Percentiles rank a stretch among this genome's conserved stretches.
phyloP scores from a whole-genome alignment of 2,329 filamentous ascomycete genomes.

The Alternaria atra region DNA sequence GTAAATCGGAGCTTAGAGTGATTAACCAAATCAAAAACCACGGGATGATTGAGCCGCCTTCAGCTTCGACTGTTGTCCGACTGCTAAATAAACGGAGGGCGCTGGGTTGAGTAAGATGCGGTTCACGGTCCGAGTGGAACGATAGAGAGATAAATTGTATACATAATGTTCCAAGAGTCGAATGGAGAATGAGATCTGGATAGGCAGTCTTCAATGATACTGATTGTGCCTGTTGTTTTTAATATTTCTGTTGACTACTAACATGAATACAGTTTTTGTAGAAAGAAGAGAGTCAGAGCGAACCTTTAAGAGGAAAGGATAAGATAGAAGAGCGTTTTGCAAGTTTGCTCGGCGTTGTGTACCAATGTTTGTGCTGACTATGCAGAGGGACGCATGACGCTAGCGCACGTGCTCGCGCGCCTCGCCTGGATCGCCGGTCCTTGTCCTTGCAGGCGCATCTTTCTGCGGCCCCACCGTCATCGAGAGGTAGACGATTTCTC shows the following conservation, averaged over 20 bases:
- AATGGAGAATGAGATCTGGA: too few species aligned
- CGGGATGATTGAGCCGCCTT: too few species aligned
- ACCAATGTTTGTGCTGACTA: background rate
- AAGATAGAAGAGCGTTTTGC: background rate
- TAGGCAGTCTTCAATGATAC: too few species aligned
- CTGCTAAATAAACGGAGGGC: too few species aligned
- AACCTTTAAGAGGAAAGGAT: background rate
- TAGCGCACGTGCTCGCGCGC: conserved; percentile 19
- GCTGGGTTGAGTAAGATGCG: too few species aligned
- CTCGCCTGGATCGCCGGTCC: conserved; percentile 10
- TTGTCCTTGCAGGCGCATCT: conserved; percentile 11
- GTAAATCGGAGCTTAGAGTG: too few species aligned
- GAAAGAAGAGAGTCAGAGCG: background rate
- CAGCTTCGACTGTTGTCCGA: too few species aligned
- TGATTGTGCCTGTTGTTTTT: background rate
- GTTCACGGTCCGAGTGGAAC: too few species aligned
- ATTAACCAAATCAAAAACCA: too few species aligned
- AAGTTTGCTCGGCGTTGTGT: background rate
- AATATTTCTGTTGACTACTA: background rate
- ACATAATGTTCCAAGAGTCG: too few species aligned
- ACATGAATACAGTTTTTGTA: background rate
- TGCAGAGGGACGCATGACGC: conserved; percentile 5
- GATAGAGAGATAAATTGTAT: too few species aligned
- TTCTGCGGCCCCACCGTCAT: conserved; percentile 15
- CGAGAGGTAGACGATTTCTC: background rate